Percentiles rank a stretch among this genome's conserved stretches.
phyloP scores from a whole-genome alignment of 495 filamentous ascomycete species.

The Penicillium pulvis region DNA sequence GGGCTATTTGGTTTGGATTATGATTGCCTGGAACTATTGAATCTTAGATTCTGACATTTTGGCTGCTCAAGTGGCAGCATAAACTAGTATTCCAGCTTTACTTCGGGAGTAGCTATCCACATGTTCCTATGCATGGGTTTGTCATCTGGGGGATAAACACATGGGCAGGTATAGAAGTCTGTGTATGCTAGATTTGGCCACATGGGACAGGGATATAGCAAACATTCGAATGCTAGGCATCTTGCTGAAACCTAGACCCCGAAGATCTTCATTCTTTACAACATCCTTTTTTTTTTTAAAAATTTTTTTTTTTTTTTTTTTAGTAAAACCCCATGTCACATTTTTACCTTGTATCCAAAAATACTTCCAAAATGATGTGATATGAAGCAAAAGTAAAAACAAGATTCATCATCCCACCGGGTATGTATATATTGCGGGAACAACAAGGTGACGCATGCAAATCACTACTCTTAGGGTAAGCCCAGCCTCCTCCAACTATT shows the following conservation, averaged over 20 bases:
- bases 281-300: not conserved
- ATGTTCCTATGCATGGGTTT: not conserved
- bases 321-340: no score
- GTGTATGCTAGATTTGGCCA: not conserved
- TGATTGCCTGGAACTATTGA: not conserved
- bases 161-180: no score
- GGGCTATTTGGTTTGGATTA: not conserved
- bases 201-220: constrained; percentile 2
- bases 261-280: no score
- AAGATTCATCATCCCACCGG: no score
- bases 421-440: not conserved
- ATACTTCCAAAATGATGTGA: no score
- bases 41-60: no score
- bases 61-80: no score
- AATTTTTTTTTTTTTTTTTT: not conserved
- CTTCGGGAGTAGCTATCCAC: not conserved
- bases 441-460: not conserved
- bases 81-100: no score
- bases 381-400: no score
- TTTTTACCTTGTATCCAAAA: no score
- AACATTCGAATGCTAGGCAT: not conserved
- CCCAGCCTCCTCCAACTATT: not conserved
- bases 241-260: not conserved
- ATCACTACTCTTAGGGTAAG: not conserved
- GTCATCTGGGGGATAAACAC: not conserved